phyloP scores from a whole-genome alignment of 2,329 filamentous ascomycete species.

The Ascochyta viciae-villosae region DNA sequence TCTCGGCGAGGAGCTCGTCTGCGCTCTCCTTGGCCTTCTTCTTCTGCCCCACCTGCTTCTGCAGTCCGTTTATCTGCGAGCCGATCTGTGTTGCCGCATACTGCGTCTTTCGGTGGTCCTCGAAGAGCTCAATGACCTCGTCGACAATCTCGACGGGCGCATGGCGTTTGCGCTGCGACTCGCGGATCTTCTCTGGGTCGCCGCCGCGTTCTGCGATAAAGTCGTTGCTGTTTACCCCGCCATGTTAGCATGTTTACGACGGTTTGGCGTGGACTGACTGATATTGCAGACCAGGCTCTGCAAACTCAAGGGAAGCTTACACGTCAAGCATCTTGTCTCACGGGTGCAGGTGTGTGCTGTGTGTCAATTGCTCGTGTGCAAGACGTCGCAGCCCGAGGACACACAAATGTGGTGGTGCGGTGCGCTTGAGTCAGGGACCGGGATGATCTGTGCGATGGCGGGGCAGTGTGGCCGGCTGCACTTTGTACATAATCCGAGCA shows the following conservation, averaged over 20 bases:
- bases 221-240: conserved; percentile 52
- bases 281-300: neutral
- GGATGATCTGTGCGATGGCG: conserved; percentile 26
- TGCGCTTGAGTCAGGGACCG: conserved; percentile 36
- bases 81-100: conserved; percentile 82
- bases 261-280: neutral
- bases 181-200: conserved; percentile 87
- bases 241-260: conserved; percentile 20
- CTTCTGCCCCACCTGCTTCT: conserved; percentile 89
- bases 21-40: conserved; percentile 93
- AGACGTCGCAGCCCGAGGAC: conserved; percentile 15
- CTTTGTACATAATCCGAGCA: neutral
- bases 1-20: conserved; percentile 78
- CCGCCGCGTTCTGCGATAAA: conserved; percentile 80
- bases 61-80: conserved; percentile 83
- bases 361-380: conserved; percentile 24
- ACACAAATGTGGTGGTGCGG: conserved; percentile 26
- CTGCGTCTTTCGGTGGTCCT: conserved; percentile 81
- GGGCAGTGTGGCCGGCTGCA: conserved; percentile 25
- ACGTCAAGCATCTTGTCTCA: conserved; percentile 42
- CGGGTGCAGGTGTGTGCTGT: conserved; percentile 10
- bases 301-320: conserved; percentile 25
- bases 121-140: conserved; percentile 85
- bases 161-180: conserved; percentile 84
- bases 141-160: conserved; percentile 86